Conservation (phyloP, 495 filamentous ascomycete species). For the Sabuloglossum arenarium region DNA sequence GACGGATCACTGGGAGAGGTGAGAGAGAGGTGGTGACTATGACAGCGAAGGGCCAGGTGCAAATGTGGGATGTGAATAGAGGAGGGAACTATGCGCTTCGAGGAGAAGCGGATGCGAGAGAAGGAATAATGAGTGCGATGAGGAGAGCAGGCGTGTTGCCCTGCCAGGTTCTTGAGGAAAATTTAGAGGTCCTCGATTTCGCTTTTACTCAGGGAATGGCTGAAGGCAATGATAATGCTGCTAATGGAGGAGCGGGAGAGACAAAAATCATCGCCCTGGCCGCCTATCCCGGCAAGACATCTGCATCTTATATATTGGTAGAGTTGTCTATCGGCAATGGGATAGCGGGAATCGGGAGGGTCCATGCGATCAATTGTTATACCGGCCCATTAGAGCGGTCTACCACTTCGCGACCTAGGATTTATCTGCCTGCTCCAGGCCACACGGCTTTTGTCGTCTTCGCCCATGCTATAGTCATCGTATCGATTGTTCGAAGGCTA, state of each 20-base stretch:
- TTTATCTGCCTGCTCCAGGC: conserved; percentile 58
- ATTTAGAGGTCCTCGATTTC: conserved; percentile 26
- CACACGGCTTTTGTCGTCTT: conserved; percentile 71
- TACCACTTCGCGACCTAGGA: conserved; percentile 30
- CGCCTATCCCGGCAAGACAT: conserved; percentile 5
- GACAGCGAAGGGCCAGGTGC: conserved; percentile 49
- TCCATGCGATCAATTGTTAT: conserved; percentile 44
- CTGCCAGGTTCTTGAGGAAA: background rate
- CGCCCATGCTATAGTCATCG: conserved; percentile 49
- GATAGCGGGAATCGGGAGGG: conserved; percentile 23
- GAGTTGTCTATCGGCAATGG: conserved; percentile 16
- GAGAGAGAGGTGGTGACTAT: conserved; percentile 68
- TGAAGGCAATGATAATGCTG: conserved; percentile 2
- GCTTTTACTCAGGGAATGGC: conserved; percentile 21
- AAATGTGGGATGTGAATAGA: conserved; percentile 74
- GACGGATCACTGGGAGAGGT: conserved; percentile 45
- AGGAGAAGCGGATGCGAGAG: conserved; percentile 28
- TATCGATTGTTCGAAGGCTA: conserved; percentile 40
- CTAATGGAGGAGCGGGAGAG: conserved; percentile 4
- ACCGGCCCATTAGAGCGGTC: conserved; percentile 19
- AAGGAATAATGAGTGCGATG: conserved; percentile 17
- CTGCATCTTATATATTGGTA: conserved; percentile 17
- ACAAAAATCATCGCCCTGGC: conserved; percentile 13
- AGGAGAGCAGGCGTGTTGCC: background rate
- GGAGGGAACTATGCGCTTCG: conserved; percentile 43